Conservation (phyloP, 257 asterid genomes). For the Ajuga chamaepitys region DNA sequence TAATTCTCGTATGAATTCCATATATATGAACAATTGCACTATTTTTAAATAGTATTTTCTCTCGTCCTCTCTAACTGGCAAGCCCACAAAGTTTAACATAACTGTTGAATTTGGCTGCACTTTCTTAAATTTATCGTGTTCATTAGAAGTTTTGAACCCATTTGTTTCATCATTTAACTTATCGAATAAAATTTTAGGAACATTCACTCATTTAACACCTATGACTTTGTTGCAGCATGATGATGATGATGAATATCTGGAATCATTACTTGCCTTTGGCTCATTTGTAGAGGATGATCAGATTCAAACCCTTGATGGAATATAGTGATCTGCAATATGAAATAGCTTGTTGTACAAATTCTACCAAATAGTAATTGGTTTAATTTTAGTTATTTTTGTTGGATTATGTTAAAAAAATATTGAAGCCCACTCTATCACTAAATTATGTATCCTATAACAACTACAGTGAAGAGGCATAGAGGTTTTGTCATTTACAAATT, state of each 20-base stretch:
- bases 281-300: constrained; percentile 21
- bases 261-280: constrained; percentile 24
- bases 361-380: background rate
- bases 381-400: background rate
- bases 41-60: too few relatives aligned
- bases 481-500: too few relatives aligned
- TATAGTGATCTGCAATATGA: background rate
- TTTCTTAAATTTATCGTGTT: too few relatives aligned
- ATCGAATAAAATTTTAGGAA: too few relatives aligned
- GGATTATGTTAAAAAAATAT: background rate
- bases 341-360: background rate
- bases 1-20: too few relatives aligned
- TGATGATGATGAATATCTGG: constrained; percentile 22
- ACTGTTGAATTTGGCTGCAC: too few relatives aligned
- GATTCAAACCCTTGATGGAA: constrained; percentile 12
- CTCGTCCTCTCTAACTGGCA: too few relatives aligned
- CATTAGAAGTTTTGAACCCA: background rate
- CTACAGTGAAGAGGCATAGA: too few relatives aligned
- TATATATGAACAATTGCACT: too few relatives aligned
- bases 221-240: background rate
- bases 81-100: too few relatives aligned
- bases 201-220: background rate
- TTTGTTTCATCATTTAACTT: background rate
- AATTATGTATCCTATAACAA: background rate
- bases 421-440: background rate